phyloP scores from a whole-genome alignment of 1,284 basidiomycete species.

The Sporisorium reilianum region DNA sequence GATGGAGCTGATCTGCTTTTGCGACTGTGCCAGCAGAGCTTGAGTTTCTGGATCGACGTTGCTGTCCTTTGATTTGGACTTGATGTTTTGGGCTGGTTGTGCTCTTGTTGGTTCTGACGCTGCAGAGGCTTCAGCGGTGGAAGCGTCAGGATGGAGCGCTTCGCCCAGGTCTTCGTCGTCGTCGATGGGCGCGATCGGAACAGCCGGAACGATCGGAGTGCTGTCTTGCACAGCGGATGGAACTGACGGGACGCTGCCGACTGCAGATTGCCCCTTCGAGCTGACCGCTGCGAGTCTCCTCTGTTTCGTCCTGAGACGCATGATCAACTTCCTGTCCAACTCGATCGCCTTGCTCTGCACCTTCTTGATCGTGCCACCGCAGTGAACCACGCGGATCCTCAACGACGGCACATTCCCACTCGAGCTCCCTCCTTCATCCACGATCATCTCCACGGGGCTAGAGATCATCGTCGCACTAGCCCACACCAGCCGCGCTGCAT shows the following conservation, averaged over 20 bases:
- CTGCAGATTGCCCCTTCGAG: neutral
- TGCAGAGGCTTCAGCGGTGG: neutral
- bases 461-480: conserved; percentile 48
- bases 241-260: neutral
- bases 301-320: conserved; percentile 30
- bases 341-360: conserved; percentile 53
- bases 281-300: conserved; percentile 5
- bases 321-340: conserved; percentile 41
- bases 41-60: conserved; percentile 30
- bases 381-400: conserved; percentile 45
- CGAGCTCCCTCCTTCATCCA: neutral
- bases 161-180: conserved; percentile 46
- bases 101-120: neutral
- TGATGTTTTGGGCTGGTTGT: neutral
- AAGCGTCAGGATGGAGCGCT: conserved; percentile 19
- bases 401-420: conserved; percentile 7
- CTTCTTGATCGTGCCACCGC: conserved; percentile 58
- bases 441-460: conserved; percentile 20
- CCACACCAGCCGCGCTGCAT: conserved; percentile 50
- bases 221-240: neutral
- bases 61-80: conserved; percentile 1
- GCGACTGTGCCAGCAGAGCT: conserved; percentile 30
- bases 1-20: conserved; percentile 39
- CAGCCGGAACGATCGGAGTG: neutral
- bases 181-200: conserved; percentile 6